phyloP scores from a whole-genome alignment of 805 yeast genomes.

The Cyberlindnera maritima region DNA sequence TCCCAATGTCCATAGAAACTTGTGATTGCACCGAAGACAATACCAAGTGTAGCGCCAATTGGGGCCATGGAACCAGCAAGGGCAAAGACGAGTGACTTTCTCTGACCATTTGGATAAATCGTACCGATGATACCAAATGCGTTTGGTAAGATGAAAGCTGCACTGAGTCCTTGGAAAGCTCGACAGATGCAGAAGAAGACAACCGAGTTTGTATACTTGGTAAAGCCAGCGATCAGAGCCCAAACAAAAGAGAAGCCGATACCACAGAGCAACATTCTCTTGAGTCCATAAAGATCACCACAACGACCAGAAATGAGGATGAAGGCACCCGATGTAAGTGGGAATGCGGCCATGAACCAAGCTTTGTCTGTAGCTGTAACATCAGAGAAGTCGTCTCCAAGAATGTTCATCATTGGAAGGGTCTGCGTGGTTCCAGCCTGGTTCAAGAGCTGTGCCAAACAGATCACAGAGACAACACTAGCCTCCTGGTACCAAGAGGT shows the following conservation, averaged over 20 bases:
- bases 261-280: constrained; percentile 50
- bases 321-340: constrained; percentile 69
- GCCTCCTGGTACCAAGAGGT: neutral
- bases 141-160: constrained; percentile 55
- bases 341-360: constrained; percentile 73
- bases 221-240: constrained; percentile 59
- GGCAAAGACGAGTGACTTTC: constrained; percentile 53
- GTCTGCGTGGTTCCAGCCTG: constrained; percentile 40
- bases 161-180: constrained; percentile 60
- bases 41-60: constrained; percentile 53
- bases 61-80: constrained; percentile 60
- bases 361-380: constrained; percentile 32
- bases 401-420: constrained; percentile 33
- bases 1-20: constrained; percentile 45
- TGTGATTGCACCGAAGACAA: constrained; percentile 47
- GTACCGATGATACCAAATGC: constrained; percentile 54
- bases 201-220: constrained; percentile 47
- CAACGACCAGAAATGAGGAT: constrained; percentile 64
- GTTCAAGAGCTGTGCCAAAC: constrained; percentile 36
- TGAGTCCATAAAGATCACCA: constrained; percentile 71
- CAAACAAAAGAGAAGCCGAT: constrained; percentile 54
- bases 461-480: neutral
- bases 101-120: constrained; percentile 41
- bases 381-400: constrained; percentile 31
- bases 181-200: constrained; percentile 50